These are phyloP conservation scores for Phytophthora hibernalis DNA, from an alignment of 352 stramenopile genomes.

Conservation along the genomic window DNA sequence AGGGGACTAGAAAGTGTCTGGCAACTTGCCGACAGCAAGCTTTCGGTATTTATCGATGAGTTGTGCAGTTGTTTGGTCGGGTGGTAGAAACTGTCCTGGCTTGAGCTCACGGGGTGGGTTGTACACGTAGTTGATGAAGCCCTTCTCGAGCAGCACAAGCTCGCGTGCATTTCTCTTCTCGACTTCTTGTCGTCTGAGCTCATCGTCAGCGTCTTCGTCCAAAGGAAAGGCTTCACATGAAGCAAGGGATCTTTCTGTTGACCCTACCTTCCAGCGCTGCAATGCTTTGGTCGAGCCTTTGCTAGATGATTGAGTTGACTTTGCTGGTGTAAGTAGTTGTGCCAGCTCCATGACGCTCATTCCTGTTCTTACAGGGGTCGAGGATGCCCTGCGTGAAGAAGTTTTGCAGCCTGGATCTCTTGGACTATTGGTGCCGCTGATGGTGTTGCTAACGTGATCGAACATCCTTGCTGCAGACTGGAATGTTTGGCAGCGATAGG, in stretches of 20 bases:
- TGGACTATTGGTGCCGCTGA: constrained; percentile 31
- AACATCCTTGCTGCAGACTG: constrained; percentile 83
- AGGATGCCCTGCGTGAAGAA: constrained; percentile 19
- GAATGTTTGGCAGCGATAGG: constrained; percentile 4
- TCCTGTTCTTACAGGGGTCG: constrained; percentile 49
- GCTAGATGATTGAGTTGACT: constrained; percentile 16
- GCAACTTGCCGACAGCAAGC: constrained; percentile 75
- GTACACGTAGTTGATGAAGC: constrained; percentile 63
- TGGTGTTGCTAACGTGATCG: constrained; percentile 56
- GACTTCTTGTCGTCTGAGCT: constrained; percentile 21
- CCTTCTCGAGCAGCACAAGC: constrained; percentile 45
- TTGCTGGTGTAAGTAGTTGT: constrained; percentile 58
- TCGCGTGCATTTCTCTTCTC: constrained; percentile 13
- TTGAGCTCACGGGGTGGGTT: constrained; percentile 57
- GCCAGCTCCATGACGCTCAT: constrained; percentile 77
- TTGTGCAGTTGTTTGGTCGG: constrained; percentile 70
- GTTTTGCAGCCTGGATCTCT: constrained; percentile 30
- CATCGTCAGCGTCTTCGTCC: constrained; percentile 28
- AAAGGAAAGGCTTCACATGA: constrained; percentile 17
- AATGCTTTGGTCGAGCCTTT: constrained; percentile 28
- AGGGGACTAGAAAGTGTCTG: constrained; percentile 30
- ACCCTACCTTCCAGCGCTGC: constrained; percentile 15
- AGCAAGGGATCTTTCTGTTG: constrained; percentile 3
- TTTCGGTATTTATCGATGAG: constrained; percentile 87
- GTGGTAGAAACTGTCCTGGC: constrained; percentile 55